Evolutionary conservation across 371 early-diverging fungal genomes (phyloP).

Genomic region (Encephalitozoon romaleae): DNA sequence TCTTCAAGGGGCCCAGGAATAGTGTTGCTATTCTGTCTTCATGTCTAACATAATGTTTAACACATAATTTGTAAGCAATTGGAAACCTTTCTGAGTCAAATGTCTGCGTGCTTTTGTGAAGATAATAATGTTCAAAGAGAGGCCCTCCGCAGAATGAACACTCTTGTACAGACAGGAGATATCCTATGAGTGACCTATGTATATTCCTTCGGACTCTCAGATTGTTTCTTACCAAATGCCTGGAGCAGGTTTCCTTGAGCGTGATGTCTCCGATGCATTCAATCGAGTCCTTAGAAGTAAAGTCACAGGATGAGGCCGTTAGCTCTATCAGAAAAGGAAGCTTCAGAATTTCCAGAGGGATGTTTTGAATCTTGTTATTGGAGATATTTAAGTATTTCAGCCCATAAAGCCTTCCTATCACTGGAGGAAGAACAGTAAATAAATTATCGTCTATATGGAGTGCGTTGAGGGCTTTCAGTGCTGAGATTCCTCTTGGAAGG

Average conservation of each 20-base stretch:
- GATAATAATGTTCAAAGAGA: conserved; percentile 65
- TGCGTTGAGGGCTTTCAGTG: conserved; percentile 63
- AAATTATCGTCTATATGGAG: conserved; percentile 64
- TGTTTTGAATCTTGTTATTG: conserved; percentile 62
- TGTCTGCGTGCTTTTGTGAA: conserved; percentile 22
- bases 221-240: conserved; percentile 66
- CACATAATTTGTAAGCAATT: conserved; percentile 50
- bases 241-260: conserved; percentile 68
- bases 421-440: conserved; percentile 44
- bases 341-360: conserved; percentile 64
- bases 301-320: conserved; percentile 58
- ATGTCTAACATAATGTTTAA: conserved; percentile 45
- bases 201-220: conserved; percentile 63
- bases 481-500: conserved; percentile 65
- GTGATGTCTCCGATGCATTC: conserved; percentile 57
- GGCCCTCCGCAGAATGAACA: conserved; percentile 78
- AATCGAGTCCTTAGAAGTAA: conserved; percentile 50
- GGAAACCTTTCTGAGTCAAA: conserved; percentile 28
- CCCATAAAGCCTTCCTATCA: conserved; percentile 44
- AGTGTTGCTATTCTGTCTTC: conserved; percentile 40
- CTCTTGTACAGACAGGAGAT: conserved; percentile 64
- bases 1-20: conserved; percentile 23
- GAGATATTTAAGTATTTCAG: conserved; percentile 44
- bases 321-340: conserved; percentile 51
- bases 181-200: conserved; percentile 64